Evolutionary conservation across 1,284 basidiomycete species (phyloP), one percentile per base, ranked within the genome.

Genomic region (Boletus smithii): DNA sequence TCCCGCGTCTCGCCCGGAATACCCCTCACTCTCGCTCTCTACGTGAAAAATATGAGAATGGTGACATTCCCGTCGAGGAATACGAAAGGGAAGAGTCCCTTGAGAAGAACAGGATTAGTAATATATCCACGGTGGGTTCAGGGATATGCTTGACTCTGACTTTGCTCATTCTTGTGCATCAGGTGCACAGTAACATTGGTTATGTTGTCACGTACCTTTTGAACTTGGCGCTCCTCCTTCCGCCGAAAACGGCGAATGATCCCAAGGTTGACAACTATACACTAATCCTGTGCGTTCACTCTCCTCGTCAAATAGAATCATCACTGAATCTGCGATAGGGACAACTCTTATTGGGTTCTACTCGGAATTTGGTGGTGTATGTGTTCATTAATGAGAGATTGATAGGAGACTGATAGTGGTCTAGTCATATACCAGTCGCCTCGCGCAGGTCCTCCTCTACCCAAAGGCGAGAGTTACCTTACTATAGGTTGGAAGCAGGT

Each of bases 61-160:
- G 84, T 0, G 75, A 83, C 55, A 79, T 82, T 16, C 60, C 72
- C 0, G 63, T 69, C 3, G 83, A 83, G 42, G 81, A 79, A 54
- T 90, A 88, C 58, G 88, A 89, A 59, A 58, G 60, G 5, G 85
- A 90, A 58, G 89, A 91, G 60, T 86, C 83, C 46, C 61, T 93
- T 42, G 84, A 91, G 69, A 88, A 90, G 72, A 93, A 91, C 59
- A 72, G 85, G 45, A 87, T 94, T 51, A 86, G 86, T 59, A 94
- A 94, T 58, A 88, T 90, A 54, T 85, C 84, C 55, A 91, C 88
- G 11, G 85, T 92, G 46, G 53, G 78, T 60, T 7, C 8, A 9
- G 5, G 13, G 10, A 18, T 31, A 17, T 23, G 3, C 33, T 4
- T 18, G 14, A 7, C 17, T 16, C 26, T 3, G n/a, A 11, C 1